Conservation (phyloP, 257 asterid genomes). For the Solanum medicagineum region DNA sequence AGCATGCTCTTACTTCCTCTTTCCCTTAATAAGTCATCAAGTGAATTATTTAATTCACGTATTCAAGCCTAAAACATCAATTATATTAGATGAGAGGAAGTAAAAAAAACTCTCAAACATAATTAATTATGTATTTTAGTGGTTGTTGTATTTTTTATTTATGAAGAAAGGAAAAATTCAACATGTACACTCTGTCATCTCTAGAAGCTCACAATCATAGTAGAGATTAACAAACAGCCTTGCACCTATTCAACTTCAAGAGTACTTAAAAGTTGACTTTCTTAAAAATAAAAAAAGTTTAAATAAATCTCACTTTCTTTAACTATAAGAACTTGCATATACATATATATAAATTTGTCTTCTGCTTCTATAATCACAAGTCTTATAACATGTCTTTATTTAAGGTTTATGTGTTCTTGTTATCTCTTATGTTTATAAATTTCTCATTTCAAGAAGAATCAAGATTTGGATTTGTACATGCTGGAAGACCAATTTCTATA, state of each 20-base stretch:
- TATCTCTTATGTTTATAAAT: not conserved
- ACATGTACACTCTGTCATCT: not conserved
- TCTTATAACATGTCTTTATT: not conserved
- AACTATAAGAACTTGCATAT: not conserved
- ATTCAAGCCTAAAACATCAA: not conserved
- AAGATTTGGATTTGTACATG: not conserved
- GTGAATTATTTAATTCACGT: not conserved
- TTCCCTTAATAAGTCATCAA: not conserved
- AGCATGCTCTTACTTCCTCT: no score
- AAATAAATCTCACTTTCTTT: not conserved
- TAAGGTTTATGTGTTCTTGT: not conserved
- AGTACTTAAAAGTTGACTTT: not conserved
- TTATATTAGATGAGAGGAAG: not conserved
- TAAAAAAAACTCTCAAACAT: not conserved
- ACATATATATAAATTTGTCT: not conserved
- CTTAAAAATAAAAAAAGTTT: no score
- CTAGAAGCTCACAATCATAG: conserved; percentile 4
- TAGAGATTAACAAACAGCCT: not conserved
- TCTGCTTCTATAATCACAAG: not conserved
- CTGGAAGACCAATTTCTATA: not conserved
- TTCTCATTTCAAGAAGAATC: not conserved
- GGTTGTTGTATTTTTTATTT: not conserved
- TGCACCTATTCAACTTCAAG: not conserved
- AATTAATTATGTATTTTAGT: not conserved
- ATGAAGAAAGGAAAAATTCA: not conserved